Percentiles rank a stretch among this genome's conserved stretches.
Evolutionary conservation across 169 alveolate species (phyloP).

Genomic region (Plasmodium yoelii): DNA sequence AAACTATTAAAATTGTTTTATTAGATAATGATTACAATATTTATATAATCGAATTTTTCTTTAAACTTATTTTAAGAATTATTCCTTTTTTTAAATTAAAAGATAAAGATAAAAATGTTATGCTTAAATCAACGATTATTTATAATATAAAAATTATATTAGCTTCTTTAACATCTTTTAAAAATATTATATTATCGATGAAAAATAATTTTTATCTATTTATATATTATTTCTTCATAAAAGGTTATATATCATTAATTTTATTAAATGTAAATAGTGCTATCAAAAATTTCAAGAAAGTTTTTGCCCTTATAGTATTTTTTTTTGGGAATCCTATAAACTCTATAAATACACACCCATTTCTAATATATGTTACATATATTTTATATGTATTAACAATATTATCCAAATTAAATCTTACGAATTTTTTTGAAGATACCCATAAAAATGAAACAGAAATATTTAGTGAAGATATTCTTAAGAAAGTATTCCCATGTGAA

Average conservation of each 20-base stretch:
- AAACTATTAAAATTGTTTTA: conserved; percentile 37
- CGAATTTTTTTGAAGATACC: conserved; percentile 26
- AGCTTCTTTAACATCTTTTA: conserved; percentile 41
- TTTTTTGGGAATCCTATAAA: conserved; percentile 65
- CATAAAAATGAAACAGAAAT: conserved; percentile 23
- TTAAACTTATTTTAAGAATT: conserved; percentile 63
- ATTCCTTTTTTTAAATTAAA: conserved; percentile 57
- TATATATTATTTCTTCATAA: conserved; percentile 63
- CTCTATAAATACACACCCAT: conserved; percentile 64
- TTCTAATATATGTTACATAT: conserved; percentile 61
- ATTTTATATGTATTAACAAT: conserved; percentile 64
- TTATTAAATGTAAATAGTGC: conserved; percentile 49
- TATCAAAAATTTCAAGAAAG: conserved; percentile 52
- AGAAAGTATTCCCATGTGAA: conserved; percentile 8
- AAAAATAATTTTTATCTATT: conserved; percentile 59
- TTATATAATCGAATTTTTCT: conserved; percentile 54
- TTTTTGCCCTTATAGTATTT: conserved; percentile 55
- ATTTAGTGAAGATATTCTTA: not conserved
- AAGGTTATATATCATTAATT: conserved; percentile 59
- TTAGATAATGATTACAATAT: conserved; percentile 62
- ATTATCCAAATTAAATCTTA: conserved; percentile 49
- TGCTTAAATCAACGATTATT: conserved; percentile 33
- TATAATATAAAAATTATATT: conserved; percentile 52
- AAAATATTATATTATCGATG: conserved; percentile 61
- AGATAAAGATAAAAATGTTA: conserved; percentile 5